Percentiles rank a stretch among this genome's conserved stretches.
phyloP scores from a whole-genome alignment of 768 basidiomycete species.

The Xanthoconium purpureum region DNA sequence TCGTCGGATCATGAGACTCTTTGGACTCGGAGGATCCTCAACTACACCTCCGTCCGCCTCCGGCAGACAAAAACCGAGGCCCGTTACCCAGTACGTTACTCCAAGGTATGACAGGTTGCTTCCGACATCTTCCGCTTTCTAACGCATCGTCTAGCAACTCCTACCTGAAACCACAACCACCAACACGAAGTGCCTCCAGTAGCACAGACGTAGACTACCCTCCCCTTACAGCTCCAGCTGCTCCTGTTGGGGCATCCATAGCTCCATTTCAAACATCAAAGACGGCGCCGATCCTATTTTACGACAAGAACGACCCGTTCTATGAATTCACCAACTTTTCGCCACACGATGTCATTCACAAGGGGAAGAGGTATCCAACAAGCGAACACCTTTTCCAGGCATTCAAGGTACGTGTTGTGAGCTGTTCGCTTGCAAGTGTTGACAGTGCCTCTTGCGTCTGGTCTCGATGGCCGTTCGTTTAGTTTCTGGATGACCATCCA shows the following conservation, averaged over 20 bases:
- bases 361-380: slow-evolving; percentile 66
- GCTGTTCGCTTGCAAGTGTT: not conserved
- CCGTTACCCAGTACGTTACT: slow-evolving; percentile 24
- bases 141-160: slow-evolving; percentile 9
- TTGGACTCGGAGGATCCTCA: slow-evolving; percentile 30
- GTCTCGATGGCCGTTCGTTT: not conserved
- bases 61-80: slow-evolving; percentile 19
- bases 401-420: slow-evolving; percentile 48
- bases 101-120: slow-evolving; percentile 14
- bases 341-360: slow-evolving; percentile 57
- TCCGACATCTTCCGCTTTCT: not conserved
- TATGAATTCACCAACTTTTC: slow-evolving; percentile 79
- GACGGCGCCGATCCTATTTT: slow-evolving; percentile 51
- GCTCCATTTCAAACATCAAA: slow-evolving; percentile 27
- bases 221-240: slow-evolving; percentile 32
- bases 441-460: not conserved
- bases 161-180: slow-evolving; percentile 13
- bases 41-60: slow-evolving; percentile 22
- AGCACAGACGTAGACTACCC: slow-evolving; percentile 25
- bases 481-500: slow-evolving; percentile 62
- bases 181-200: slow-evolving; percentile 5
- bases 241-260: slow-evolving; percentile 28
- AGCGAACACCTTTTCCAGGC: slow-evolving; percentile 79
- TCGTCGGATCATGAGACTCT: slow-evolving; percentile 33
- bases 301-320: slow-evolving; percentile 59